Conservation (phyloP, 768 basidiomycete species). For the Phlegmacium glaucopus region DNA sequence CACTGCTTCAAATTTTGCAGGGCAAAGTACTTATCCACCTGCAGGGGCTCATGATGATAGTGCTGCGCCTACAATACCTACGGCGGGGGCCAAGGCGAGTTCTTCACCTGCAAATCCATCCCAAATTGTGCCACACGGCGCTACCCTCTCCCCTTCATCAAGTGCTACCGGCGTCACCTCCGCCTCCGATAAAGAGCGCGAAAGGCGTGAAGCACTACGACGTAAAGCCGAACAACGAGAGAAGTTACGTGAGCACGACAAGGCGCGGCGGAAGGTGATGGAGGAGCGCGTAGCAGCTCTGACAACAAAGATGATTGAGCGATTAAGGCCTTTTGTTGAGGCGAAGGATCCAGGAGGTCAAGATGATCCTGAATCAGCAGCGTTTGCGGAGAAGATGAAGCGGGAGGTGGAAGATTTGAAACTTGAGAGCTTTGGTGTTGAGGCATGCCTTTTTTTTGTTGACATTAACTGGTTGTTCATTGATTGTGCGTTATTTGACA, state of each 20-base stretch:
- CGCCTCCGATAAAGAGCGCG: conserved; percentile 30
- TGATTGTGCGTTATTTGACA: conserved; percentile 22
- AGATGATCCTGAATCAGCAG: conserved; percentile 78
- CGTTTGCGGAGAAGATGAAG: conserved; percentile 73
- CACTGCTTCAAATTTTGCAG: too few relatives aligned
- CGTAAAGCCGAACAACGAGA: conserved; percentile 80
- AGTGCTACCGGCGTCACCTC: conserved; percentile 14
- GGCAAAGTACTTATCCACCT: too few relatives aligned
- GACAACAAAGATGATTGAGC: conserved; percentile 76
- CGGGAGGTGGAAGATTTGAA: conserved; percentile 93
- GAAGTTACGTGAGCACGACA: conserved; percentile 80
- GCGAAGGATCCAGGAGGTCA: conserved; percentile 78
- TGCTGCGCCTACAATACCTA: conserved; percentile 3
- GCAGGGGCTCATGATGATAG: too few relatives aligned
- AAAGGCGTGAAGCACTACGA: conserved; percentile 47
- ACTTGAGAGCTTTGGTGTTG: conserved; percentile 95
- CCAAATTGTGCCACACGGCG: conserved; percentile 21
- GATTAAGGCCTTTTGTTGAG: conserved; percentile 87
- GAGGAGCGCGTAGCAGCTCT: conserved; percentile 73
- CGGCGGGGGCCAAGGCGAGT: conserved; percentile 6
- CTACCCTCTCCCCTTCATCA: conserved; percentile 9
- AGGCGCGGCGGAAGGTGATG: conserved; percentile 75
- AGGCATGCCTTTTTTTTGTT: conserved; percentile 45
- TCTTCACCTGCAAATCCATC: conserved; percentile 11
- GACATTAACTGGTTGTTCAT: background rate